A percentile compares a stretch with the other conserved stretches of the same genome.
These are phyloP conservation scores for Colletotrichum sp. DNA, from an alignment of 2,329 filamentous ascomycete genomes.

Conservation along the genomic window DNA sequence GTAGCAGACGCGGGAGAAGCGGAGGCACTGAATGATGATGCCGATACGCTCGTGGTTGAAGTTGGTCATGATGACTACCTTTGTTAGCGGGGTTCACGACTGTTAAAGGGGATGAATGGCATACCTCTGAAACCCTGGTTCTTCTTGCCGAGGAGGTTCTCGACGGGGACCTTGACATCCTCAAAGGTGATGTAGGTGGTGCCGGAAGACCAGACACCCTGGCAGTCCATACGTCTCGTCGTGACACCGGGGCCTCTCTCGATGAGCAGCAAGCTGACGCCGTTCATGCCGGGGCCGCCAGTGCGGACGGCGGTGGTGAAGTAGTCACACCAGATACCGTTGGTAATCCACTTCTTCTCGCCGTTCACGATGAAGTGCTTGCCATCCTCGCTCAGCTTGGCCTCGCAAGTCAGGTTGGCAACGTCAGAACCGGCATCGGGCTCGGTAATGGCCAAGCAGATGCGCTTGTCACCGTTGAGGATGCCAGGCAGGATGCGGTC, in stretches of 20 bases:
- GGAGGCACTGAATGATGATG: slow-evolving; percentile 96
- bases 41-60: slow-evolving; percentile 99
- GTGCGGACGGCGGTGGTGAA: slow-evolving; percentile 97
- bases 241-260: slow-evolving; percentile 89
- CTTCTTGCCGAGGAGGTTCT: slow-evolving; percentile 97
- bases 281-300: slow-evolving; percentile 88
- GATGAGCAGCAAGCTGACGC: slow-evolving; percentile 88
- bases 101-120: slow-evolving; percentile 20
- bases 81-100: slow-evolving; percentile 15
- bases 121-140: slow-evolving; percentile 93
- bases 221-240: slow-evolving; percentile 97
- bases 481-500: slow-evolving; percentile 90
- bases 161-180: slow-evolving; percentile 99
- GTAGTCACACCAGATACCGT: slow-evolving; percentile 96
- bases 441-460: slow-evolving; percentile 97
- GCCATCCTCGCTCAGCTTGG: slow-evolving; percentile 91
- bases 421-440: slow-evolving; percentile 95
- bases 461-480: slow-evolving; percentile 90
- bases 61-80: slow-evolving; percentile 93
- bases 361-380: slow-evolving; percentile 99
- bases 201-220: slow-evolving; percentile 93
- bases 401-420: slow-evolving; percentile 93
- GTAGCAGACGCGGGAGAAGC: slow-evolving; percentile 96
- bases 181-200: slow-evolving; percentile 99
- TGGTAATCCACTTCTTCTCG: slow-evolving; percentile 99